Conservation (phyloP, 306 rosid genomes). For the Trifolium subterraneum region DNA sequence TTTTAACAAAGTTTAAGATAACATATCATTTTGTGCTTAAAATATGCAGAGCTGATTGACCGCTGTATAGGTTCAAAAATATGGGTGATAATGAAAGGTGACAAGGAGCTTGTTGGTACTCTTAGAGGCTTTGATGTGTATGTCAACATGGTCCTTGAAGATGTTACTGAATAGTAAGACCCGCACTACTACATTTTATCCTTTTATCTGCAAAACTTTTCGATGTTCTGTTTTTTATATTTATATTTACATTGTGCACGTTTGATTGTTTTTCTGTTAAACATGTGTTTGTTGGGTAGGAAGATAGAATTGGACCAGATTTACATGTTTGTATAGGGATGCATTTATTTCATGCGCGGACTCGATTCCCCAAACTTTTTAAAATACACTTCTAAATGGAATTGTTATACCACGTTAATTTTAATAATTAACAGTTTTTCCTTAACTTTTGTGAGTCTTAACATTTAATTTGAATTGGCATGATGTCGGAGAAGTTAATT, state of each 20-base stretch:
- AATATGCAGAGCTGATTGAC: constrained; percentile 86
- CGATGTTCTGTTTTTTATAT: constrained; percentile 9
- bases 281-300: not conserved
- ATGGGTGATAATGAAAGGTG: constrained; percentile 99
- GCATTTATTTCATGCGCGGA: constrained; percentile 8
- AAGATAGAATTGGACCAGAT: constrained; percentile 1
- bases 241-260: not conserved
- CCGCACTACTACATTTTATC: not conserved
- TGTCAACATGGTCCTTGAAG: constrained; percentile 98
- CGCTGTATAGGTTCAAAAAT: constrained; percentile 96
- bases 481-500: not conserved
- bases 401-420: not conserved
- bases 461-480: constrained; percentile 17
- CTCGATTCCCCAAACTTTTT: not conserved
- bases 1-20: constrained; percentile 22
- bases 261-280: constrained; percentile 16
- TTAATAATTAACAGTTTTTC: not conserved
- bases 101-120: constrained; percentile 98
- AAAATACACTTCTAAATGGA: not conserved
- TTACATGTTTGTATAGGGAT: constrained; percentile 5
- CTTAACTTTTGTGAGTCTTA: not conserved
- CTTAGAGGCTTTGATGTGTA: constrained; percentile 94
- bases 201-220: not conserved
- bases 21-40: constrained; percentile 30
- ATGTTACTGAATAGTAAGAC: constrained; percentile 93